Evolutionary conservation across 805 yeast genomes (phyloP).

Genomic region (Suhomyces faveliae): DNA sequence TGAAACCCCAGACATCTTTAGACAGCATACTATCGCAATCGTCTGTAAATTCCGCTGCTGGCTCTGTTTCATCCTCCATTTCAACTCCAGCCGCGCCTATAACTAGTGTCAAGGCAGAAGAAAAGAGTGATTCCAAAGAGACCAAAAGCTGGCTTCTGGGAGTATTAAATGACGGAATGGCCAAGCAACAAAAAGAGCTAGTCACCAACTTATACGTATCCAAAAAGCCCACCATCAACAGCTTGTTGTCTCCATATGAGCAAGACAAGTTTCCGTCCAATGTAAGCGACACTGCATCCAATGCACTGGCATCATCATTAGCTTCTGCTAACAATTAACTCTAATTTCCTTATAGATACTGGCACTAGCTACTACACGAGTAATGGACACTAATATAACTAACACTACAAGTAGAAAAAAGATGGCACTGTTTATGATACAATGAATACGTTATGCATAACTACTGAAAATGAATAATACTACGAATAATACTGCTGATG

Average conservation of each 20-base stretch:
- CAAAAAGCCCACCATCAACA: slow-evolving; percentile 32
- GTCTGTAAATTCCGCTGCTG: not conserved
- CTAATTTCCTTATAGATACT: not conserved
- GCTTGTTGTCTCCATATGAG: slow-evolving; percentile 28
- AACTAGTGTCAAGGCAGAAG: not conserved
- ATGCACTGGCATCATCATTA: slow-evolving; percentile 1
- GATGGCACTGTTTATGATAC: no score
- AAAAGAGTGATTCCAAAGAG: slow-evolving; percentile 3
- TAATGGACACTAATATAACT: not conserved
- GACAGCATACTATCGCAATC: slow-evolving; percentile 5
- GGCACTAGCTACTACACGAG: not conserved
- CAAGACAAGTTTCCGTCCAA: slow-evolving; percentile 5
- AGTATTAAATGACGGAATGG: slow-evolving; percentile 24
- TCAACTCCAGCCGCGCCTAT: not conserved
- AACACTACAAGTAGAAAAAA: no score
- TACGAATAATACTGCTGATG: no score
- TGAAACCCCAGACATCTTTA: slow-evolving; percentile 2
- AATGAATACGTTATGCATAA: not conserved
- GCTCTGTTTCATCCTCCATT: not conserved
- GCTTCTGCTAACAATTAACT: not conserved
- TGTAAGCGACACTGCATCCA: not conserved
- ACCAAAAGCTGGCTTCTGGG: slow-evolving; percentile 28
- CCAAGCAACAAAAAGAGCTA: not conserved
- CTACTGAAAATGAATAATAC: no score
- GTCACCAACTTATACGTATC: slow-evolving; percentile 9